Evolutionary conservation across 176 grass and related monocot species (phyloP).

Genomic region (Hordeum marinum): DNA sequence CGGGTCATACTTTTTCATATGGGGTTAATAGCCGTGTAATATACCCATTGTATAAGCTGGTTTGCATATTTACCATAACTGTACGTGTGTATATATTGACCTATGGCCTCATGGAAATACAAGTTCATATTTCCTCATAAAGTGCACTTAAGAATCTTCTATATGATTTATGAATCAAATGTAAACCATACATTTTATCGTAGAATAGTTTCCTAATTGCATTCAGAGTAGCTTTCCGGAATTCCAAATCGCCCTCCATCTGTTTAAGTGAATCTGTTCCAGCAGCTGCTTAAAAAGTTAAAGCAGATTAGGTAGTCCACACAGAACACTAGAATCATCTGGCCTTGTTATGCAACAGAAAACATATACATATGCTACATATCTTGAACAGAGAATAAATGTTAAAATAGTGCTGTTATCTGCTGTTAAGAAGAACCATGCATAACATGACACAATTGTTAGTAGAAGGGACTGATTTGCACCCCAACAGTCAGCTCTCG

Average conservation of each 20-base stretch:
- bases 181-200: constrained; percentile 55
- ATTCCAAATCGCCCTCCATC: constrained; percentile 53
- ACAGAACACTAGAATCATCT: constrained; percentile 3
- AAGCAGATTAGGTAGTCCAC: constrained; percentile 14
- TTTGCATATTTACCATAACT: background rate
- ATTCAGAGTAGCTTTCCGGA: constrained; percentile 44
- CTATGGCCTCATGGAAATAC: background rate
- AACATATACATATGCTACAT: background rate
- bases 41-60: background rate
- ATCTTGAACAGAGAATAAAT: background rate
- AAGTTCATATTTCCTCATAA: background rate
- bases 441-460: background rate
- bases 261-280: constrained; percentile 43
- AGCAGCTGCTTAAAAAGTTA: constrained; percentile 39
- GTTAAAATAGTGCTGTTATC: background rate
- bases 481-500: background rate
- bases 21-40: background rate
- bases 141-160: background rate
- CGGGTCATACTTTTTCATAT: background rate
- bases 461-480: background rate
- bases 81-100: too few relatives aligned
- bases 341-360: background rate
- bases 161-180: constrained; percentile 17
- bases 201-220: constrained; percentile 50
- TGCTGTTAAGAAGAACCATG: background rate